Base-by-base conservation (phyloP, 106 monocot genomes). In the Phalaenopsis equestris region DNA sequence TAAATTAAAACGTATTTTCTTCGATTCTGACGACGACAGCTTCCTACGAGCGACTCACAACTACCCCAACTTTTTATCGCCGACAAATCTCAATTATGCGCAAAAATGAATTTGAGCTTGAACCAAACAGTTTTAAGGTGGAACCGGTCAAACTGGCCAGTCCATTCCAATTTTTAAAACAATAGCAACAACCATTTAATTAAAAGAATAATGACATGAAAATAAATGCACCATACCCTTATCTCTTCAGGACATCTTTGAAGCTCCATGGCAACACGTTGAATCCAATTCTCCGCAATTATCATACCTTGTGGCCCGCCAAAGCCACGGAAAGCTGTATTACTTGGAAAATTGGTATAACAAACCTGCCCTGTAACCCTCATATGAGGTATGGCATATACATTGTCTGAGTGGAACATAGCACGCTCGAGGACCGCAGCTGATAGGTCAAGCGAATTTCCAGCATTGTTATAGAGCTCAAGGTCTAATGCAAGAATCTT, bases 241-340 rank as follows among this genome's bases (percentile, higher is more conserved):
- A 99, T 99, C 80, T 95, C 91, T 76, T 99, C 99, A 81, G 99
- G 95, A 78, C 58, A 84, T 87, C 80, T 95, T 17, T 87, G 82
- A 55, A 95, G 87, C 82, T 99, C 93, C 87, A 90, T 82, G 23
- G 95, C 91, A 78, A 99, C 79, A 52, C 83, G 78, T 42, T 99
- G 92, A 77, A 99, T 85, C 99, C 99, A 99, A 73, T 99, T 95
- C 81, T 99, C 99, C 78, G 93, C 75, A 86, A 99, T 90, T 49
- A 99, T 74, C 94, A 93, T 91, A 21, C 91, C 99, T 81, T 99
- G 99, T 37, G 99, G 99, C 39, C 93, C 99, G 78, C 99, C 99
- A 88, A 99, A 99, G 75, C 99, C 99, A 23, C 99, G 84, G 75
- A 99, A 99, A 80, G 99, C 99, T 36, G 99, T 99, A 58, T 99